These are phyloP conservation scores for Choanephora cucurbitarum DNA, from an alignment of 371 early-diverging fungal species.

Conservation along the genomic window DNA sequence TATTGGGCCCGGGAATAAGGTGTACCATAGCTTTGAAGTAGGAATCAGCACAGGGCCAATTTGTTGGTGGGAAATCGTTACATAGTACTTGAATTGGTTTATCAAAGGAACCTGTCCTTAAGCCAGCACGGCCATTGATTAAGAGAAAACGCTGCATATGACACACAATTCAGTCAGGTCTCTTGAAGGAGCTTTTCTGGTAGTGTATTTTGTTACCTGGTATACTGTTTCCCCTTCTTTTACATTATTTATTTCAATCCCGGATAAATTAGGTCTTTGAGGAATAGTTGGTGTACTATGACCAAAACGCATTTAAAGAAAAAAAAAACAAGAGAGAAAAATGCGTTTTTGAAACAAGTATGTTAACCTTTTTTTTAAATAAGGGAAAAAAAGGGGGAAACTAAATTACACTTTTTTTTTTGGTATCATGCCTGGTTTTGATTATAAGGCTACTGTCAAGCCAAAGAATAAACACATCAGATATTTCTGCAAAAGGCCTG, in stretches of 20 bases:
- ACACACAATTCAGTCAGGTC: too few relatives aligned
- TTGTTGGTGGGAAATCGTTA: conserved; percentile 52
- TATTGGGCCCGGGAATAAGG: conserved; percentile 59
- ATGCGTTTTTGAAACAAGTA: too few relatives aligned
- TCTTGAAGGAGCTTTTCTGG: neutral
- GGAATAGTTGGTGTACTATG: conserved; percentile 10
- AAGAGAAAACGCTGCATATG: conserved; percentile 61
- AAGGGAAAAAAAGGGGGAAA: too few relatives aligned
- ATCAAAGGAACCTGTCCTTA: conserved; percentile 28
- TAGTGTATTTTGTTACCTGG: conserved; percentile 26
- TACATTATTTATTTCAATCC: conserved; percentile 41
- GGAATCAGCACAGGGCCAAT: conserved; percentile 59
- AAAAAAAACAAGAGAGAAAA: too few relatives aligned
- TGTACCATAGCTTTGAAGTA: conserved; percentile 67
- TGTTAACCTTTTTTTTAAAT: too few relatives aligned
- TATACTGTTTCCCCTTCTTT: conserved; percentile 57
- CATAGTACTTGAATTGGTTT: conserved; percentile 39
- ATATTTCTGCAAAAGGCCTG: too few relatives aligned
- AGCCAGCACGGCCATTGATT: conserved; percentile 57
- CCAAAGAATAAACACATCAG: too few relatives aligned
- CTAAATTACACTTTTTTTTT: too few relatives aligned
- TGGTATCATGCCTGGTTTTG: too few relatives aligned
- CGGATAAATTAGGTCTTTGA: neutral
- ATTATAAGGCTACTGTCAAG: too few relatives aligned
- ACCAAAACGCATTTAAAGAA: too few relatives aligned